These are phyloP conservation scores for Daldinia grandis DNA, from an alignment of 495 filamentous ascomycete species.

Conservation along the genomic window DNA sequence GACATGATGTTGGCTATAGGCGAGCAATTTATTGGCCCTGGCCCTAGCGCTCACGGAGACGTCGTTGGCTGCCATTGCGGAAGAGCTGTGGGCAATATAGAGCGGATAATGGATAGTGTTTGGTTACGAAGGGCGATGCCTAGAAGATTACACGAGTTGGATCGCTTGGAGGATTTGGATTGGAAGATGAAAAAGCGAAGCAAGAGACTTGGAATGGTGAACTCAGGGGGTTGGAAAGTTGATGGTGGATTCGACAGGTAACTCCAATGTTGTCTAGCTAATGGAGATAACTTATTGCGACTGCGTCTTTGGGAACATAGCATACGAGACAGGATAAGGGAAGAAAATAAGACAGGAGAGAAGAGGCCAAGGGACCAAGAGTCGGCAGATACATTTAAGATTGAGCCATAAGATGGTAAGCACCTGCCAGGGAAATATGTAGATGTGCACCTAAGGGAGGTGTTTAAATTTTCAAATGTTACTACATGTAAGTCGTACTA, in stretches of 20 bases:
- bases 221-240: background rate
- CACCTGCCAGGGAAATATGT: background rate
- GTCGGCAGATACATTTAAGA: slow-evolving; percentile 1
- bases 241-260: background rate
- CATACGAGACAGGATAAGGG: background rate
- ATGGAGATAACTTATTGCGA: background rate
- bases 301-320: background rate
- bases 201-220: background rate
- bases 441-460: background rate
- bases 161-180: background rate
- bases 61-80: slow-evolving; percentile 21
- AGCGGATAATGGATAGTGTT: background rate
- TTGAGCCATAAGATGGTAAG: background rate
- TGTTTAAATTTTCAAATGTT: background rate
- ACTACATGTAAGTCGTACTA: too few relatives aligned
- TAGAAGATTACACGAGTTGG: background rate
- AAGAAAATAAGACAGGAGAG: background rate
- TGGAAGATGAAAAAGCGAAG: background rate
- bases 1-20: slow-evolving; percentile 46
- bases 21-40: slow-evolving; percentile 40
- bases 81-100: background rate
- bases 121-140: background rate
- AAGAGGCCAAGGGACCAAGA: background rate
- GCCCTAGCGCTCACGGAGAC: slow-evolving; percentile 25
- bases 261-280: background rate